Evolutionary conservation across 345 rosid species (phyloP), one percentile per base, ranked within the genome.

Genomic region (Populus simonii): DNA sequence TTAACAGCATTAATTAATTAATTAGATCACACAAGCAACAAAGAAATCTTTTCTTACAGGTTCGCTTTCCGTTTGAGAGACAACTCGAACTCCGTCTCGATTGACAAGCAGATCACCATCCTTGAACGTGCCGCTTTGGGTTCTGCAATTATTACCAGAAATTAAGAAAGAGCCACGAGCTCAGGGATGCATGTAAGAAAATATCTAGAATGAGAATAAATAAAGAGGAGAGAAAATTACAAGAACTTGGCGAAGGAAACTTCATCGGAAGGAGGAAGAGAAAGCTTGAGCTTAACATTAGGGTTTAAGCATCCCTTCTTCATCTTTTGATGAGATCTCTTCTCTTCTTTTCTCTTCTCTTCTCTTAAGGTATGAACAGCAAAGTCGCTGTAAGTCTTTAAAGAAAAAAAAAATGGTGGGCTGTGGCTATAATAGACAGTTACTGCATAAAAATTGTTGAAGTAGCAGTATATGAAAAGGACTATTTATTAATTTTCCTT

Each of bases 41-140:
- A 2, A 8, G 31, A 53, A 1, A 72, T 20, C 15, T 43, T 4
- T 69, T 62, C 86, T 74, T 76, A 96, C 99, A 76, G 86, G 92
- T 87, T 92, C 90, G 55, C 83, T 66, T 69, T 86, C 88, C 18
- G 59, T 84, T 72, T 86, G 85, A 73, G 92, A 78, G 62, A 93
- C 92, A 69, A 93, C 82, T 72, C 97, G 93, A 79, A 96, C 94
- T 45, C 98, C 99, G 38, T 96, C 94, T 33, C 85, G 87, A 81
- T 96, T 96, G 73, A 93, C 99, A 41, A 90, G 94, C 41, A 96
- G 96, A 89, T 96, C 99, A 73, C 98, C 99, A 45, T 89, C 96
- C 85, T 87, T 86, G 67, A 96, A 93, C 39, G 98, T 93, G 23
- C 99, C 99, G 75, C 97, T 96, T 69, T 83, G 88, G 15, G 99